Base-by-base conservation (phyloP, 352 stramenopile genomes). In the Thraustochytrium sp. region DNA sequence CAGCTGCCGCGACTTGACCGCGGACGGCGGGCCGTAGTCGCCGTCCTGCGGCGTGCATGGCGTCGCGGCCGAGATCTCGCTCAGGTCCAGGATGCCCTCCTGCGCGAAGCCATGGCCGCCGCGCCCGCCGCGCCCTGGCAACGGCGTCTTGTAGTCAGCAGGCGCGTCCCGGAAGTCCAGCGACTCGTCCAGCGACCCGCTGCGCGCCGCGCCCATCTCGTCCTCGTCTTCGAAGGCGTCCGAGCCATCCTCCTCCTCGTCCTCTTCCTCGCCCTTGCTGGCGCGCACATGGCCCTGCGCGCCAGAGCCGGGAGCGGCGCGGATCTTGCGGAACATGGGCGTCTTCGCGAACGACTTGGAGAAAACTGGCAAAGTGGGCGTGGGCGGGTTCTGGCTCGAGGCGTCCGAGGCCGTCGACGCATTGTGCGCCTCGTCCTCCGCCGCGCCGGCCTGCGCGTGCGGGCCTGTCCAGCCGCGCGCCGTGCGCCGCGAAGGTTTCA, bases 291-390 rank as follows among this genome's bases (percentile, higher is more conserved):
- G n/a, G n/a, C n/a, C n/a, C n/a, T n/a, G n/a, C n/a, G n/a, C n/a
- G n/a, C n/a, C n/a, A n/a, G n/a, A n/a, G n/a, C n/a, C n/a, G n/a
- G n/a, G 23, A 4, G 68, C 76, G 21, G 11, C 64, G 23, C 40
- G 31, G 44, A 80, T 63, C 51, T 51, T 61, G 18, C 68, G 46
- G 49, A 46, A 46, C 68, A 80, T 80, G 48, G 68, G 68, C 8
- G 68, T 80, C 16, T 80, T 61, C 0, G 68, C 68, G 31, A 80
- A 80, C 4, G 68, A 80, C 53, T 80, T 80, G 4, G 68, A 80
- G 31, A 80, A 80, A 5, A 68, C 31, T 5, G 68, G 68, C 51
- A 80, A 18, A 21, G 26, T 46, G 9, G 68, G 68, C 37, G 68
- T 80, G 1, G 68, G 68, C 11, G 68, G 68, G 9, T 55, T 61